Percentiles rank a stretch among this genome's conserved stretches.
These are phyloP conservation scores for Neopestalotiopsis sp. DNA, from an alignment of 2,329 filamentous ascomycete species.

Conservation along the genomic window DNA sequence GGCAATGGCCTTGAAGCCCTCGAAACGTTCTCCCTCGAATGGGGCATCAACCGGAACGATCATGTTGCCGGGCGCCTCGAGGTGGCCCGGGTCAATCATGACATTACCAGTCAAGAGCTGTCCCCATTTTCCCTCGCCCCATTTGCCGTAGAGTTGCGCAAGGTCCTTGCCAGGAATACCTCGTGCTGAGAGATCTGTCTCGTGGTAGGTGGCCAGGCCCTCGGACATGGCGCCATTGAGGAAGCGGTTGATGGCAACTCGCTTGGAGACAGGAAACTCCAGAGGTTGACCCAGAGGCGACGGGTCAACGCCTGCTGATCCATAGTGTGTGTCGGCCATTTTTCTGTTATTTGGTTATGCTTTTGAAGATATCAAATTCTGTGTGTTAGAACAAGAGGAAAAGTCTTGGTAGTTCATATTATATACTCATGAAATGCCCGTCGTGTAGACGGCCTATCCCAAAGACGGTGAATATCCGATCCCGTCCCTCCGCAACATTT, in stretches of 20 bases:
- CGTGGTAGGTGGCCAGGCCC: constrained; percentile 64
- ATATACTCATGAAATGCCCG: neutral
- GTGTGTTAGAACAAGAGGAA: neutral
- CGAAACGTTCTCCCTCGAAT: constrained; percentile 63
- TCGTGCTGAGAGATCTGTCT: constrained; percentile 55
- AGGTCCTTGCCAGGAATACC: constrained; percentile 45
- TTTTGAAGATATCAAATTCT: neutral
- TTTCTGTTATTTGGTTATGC: neutral
- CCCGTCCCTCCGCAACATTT: neutral
- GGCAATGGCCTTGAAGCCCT: constrained; percentile 64
- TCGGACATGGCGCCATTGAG: constrained; percentile 74
- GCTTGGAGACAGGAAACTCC: constrained; percentile 55
- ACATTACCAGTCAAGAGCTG: constrained; percentile 68
- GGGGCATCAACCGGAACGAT: constrained; percentile 61
- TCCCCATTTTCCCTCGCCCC: constrained; percentile 64
- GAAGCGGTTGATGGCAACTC: constrained; percentile 67
- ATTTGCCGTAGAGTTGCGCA: constrained; percentile 63
- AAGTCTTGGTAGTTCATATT: neutral
- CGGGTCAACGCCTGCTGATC: constrained; percentile 31
- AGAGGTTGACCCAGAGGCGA: constrained; percentile 50
- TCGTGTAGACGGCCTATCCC: neutral
- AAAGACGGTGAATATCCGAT: neutral
- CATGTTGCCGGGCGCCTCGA: constrained; percentile 61
- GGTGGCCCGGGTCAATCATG: constrained; percentile 65
- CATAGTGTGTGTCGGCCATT: constrained; percentile 22